Base-by-base conservation (phyloP, 176 grass and related monocot species). In the Tillandsia fasciculata region DNA sequence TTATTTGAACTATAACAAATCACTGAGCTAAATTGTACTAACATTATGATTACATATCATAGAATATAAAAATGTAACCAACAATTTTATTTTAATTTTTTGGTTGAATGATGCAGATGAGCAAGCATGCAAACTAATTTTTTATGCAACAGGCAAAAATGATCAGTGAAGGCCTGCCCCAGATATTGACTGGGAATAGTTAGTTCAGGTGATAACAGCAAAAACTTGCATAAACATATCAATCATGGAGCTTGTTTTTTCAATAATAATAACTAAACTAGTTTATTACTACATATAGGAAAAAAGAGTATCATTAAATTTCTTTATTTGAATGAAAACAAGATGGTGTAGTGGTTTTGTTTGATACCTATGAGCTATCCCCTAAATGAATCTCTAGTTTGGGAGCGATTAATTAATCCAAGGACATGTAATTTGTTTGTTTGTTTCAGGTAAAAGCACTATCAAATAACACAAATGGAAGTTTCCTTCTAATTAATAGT, bases 131-230 rank as follows among this genome's bases (percentile, higher is more conserved):
- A 42, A 42, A 42, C 33, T 42, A 6, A 42, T 42, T 42, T 42
- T 42, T 42, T 6, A 42, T 42, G 33, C 33, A 7, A 42, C 5
- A 42, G 33, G 24, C 24, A 24, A 12, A 11, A 71, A 2, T 26
- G 23, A 63, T 53, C 48, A 48, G 49, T 17, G 13, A n/a, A 53
- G 51, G 12, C 72, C 29, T 71, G 26, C 56, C 71, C 73, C 67
- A 66, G 50, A 10, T 58, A 29, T 66, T 56, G 70, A 18, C 59
- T 66, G 49, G 26, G 61, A 14, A 51, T 26, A 66, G 20, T 18
- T 15, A n/a, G n/a, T n/a, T n/a, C n/a, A 66, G 48, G 20, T 13
- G 28, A 65, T 29, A 65, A 14, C 10, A 3, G 18, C 11, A 50
- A 23, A 20, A 42, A 53, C 10, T 26, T 50, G 24, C 23, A 63